phyloP scores from a whole-genome alignment of 371 early-diverging fungal species.

The Lichtheimia ornata region DNA sequence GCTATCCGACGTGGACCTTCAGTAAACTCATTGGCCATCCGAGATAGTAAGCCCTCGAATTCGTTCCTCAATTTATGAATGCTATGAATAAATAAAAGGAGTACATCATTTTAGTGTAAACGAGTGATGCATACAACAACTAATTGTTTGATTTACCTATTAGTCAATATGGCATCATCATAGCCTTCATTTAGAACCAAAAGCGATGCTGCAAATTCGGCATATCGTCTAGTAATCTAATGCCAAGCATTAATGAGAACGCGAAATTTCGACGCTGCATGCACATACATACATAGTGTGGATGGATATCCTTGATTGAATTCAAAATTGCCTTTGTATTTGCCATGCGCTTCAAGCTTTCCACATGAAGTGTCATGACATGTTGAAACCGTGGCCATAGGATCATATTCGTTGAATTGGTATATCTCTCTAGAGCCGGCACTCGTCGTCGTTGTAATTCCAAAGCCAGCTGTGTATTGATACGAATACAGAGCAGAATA shows the following conservation, averaged over 20 bases:
- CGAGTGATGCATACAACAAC: background rate
- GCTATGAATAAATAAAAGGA: slow-evolving; percentile 32
- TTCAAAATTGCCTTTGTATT: slow-evolving; percentile 53
- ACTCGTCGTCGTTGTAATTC: slow-evolving; percentile 82
- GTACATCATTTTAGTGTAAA: background rate
- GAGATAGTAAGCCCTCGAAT: slow-evolving; percentile 67
- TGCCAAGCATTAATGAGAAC: slow-evolving; percentile 11
- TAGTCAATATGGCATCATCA: slow-evolving; percentile 77
- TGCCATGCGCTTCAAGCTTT: slow-evolving; percentile 76
- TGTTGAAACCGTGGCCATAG: slow-evolving; percentile 92
- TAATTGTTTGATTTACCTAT: slow-evolving; percentile 54
- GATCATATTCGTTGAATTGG: slow-evolving; percentile 85
- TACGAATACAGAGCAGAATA: slow-evolving; percentile 82
- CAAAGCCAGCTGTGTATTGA: slow-evolving; percentile 78
- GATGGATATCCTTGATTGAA: slow-evolving; percentile 73
- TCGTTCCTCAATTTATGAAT: slow-evolving; percentile 77
- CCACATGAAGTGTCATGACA: slow-evolving; percentile 85
- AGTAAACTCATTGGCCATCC: slow-evolving; percentile 74
- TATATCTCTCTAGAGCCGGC: slow-evolving; percentile 80
- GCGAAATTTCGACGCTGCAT: background rate
- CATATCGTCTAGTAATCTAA: slow-evolving; percentile 73
- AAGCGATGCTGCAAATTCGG: slow-evolving; percentile 89
- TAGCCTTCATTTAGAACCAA: slow-evolving; percentile 83
- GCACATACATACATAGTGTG: slow-evolving; percentile 80
- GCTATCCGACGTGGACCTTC: slow-evolving; percentile 70